phyloP scores from a whole-genome alignment of 306 rosid genomes.

The Trichosanthes cucumerina region DNA sequence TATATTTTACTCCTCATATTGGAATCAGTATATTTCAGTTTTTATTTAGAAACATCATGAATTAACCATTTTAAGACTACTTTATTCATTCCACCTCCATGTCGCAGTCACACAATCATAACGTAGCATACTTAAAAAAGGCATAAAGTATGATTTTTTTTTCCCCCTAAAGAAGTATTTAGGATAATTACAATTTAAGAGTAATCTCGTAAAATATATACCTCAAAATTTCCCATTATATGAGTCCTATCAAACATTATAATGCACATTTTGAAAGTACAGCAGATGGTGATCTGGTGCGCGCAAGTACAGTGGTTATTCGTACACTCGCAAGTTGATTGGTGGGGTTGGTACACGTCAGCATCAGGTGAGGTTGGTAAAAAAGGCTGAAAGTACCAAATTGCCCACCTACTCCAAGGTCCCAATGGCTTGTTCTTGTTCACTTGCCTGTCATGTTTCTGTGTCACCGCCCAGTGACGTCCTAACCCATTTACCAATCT shows the following conservation, averaged over 20 bases:
- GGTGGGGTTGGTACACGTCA: conserved; percentile 7
- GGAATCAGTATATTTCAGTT: too few relatives aligned
- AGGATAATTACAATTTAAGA: neutral
- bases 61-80: too few relatives aligned
- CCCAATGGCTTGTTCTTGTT: neutral
- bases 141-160: too few relatives aligned
- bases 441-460: neutral
- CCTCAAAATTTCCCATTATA: neutral
- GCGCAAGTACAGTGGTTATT: neutral
- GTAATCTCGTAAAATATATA: neutral
- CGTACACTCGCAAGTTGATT: neutral
- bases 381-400: neutral
- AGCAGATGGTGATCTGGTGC: neutral
- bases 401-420: neutral
- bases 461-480: neutral
- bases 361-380: neutral
- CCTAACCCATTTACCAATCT: neutral
- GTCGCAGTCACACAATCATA: too few relatives aligned
- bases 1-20: too few relatives aligned
- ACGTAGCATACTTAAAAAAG: too few relatives aligned
- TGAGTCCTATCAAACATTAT: neutral
- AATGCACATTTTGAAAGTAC: neutral
- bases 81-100: too few relatives aligned
- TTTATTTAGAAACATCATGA: too few relatives aligned
- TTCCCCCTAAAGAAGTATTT: too few relatives aligned